These are phyloP conservation scores for Daldinia grandis DNA, from an alignment of 495 filamentous ascomycete genomes.

Conservation along the genomic window DNA sequence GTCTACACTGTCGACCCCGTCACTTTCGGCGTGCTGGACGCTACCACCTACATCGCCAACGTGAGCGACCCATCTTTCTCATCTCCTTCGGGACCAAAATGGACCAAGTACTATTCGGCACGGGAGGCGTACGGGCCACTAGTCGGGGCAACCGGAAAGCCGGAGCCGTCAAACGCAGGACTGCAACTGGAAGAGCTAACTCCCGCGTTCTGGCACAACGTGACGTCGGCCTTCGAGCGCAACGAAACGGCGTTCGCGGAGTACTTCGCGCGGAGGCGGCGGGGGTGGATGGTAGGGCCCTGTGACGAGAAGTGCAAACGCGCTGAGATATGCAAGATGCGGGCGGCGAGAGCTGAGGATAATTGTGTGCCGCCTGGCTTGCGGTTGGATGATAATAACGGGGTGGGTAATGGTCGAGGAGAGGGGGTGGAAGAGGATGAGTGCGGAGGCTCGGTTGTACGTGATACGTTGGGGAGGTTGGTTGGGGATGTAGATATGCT, in stretches of 20 bases:
- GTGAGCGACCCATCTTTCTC: conserved; percentile 54
- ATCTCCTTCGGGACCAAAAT: conserved; percentile 48
- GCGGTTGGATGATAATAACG: background rate
- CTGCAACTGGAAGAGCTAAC: conserved; percentile 52
- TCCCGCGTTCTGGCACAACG: conserved; percentile 67
- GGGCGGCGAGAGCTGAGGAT: conserved; percentile 45
- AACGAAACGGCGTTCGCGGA: conserved; percentile 33
- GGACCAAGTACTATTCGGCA: conserved; percentile 63
- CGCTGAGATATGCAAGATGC: conserved; percentile 46
- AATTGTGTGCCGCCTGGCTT: conserved; percentile 41
- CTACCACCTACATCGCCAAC: conserved; percentile 62
- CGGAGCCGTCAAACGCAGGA: background rate
- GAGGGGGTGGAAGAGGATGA: conserved; percentile 19
- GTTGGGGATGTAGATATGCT: conserved; percentile 20
- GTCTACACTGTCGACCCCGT: conserved; percentile 65
- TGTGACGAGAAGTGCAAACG: conserved; percentile 40
- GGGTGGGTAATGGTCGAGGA: background rate
- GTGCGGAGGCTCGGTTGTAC: conserved; percentile 34
- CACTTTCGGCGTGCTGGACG: conserved; percentile 62
- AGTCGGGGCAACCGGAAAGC: conserved; percentile 24
- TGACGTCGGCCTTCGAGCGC: conserved; percentile 51
- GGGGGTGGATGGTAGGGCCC: conserved; percentile 36
- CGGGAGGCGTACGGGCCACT: conserved; percentile 61
- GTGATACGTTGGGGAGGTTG: conserved; percentile 31
- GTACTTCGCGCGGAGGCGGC: conserved; percentile 40